These are phyloP conservation scores for Solanum sitiens DNA, from an alignment of 257 asterid species.

Conservation along the genomic window DNA sequence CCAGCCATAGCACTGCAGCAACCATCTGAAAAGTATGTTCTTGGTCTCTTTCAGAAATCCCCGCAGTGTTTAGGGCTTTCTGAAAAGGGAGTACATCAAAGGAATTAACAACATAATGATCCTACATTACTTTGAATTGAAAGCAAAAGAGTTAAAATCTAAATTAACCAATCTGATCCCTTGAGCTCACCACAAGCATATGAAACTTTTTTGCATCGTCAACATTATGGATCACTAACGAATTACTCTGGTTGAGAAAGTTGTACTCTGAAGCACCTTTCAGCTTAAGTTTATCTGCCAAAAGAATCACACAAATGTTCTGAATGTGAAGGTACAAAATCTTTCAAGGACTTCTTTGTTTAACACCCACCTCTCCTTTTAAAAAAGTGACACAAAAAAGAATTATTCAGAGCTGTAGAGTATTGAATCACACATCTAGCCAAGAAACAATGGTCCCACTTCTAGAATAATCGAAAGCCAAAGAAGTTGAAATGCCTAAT, in stretches of 20 bases:
- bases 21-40: conserved; percentile 71
- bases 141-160: not conserved
- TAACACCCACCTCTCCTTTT: not conserved
- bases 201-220: conserved; percentile 66
- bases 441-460: not conserved
- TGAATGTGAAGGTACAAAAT: not conserved
- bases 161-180: not conserved
- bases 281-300: conserved; percentile 62
- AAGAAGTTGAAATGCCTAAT: not conserved
- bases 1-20: conserved; percentile 93
- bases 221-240: conserved; percentile 45
- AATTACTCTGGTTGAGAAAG: conserved; percentile 69
- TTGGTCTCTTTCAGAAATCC: conserved; percentile 65
- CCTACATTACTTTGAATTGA: not conserved
- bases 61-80: conserved; percentile 57
- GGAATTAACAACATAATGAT: conserved; percentile 8
- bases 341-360: not conserved
- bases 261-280: conserved; percentile 51
- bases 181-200: conserved; percentile 25
- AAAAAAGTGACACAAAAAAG: not conserved
- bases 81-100: conserved; percentile 14
- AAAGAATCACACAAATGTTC: not conserved
- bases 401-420: not conserved
- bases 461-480: not conserved
- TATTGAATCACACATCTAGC: not conserved